Conservation (phyloP, 2,329 filamentous ascomycete genomes). For the Monilinia laxa region DNA sequence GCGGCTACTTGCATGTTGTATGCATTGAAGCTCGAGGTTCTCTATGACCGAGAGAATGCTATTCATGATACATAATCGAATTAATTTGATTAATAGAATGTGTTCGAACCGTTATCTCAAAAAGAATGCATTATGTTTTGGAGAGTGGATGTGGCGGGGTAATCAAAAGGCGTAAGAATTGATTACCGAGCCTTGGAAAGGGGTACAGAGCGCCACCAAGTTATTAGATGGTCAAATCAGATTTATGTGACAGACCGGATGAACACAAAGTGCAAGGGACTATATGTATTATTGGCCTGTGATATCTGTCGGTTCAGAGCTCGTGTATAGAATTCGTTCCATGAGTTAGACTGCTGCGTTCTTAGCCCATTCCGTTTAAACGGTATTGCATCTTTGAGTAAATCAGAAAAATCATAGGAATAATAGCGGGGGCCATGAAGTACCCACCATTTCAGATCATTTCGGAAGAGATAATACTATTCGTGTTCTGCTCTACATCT, state of each 20-base stretch:
- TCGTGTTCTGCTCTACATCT: background rate
- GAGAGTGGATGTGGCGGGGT: background rate
- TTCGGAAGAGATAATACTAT: background rate
- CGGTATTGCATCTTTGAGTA: background rate
- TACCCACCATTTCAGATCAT: conserved; percentile 7
- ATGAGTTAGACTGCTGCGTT: background rate
- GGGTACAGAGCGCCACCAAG: background rate
- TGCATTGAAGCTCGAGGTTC: conserved; percentile 13
- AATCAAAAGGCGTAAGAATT: background rate
- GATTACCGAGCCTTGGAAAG: background rate
- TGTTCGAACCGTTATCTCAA: background rate
- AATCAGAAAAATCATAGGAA: background rate
- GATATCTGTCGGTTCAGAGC: background rate
- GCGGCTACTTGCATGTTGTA: background rate
- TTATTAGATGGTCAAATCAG: background rate
- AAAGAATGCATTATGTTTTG: conserved; percentile 1
- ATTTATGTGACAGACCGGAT: background rate
- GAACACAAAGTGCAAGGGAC: background rate
- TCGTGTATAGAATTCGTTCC: background rate
- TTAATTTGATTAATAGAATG: background rate
- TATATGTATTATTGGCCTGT: background rate
- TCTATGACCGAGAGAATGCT: background rate
- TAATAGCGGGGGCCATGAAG: background rate
- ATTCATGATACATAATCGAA: background rate
- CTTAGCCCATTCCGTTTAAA: background rate